These are phyloP conservation scores for Prunella vulgaris DNA, from an alignment of 257 asterid genomes.

Conservation along the genomic window DNA sequence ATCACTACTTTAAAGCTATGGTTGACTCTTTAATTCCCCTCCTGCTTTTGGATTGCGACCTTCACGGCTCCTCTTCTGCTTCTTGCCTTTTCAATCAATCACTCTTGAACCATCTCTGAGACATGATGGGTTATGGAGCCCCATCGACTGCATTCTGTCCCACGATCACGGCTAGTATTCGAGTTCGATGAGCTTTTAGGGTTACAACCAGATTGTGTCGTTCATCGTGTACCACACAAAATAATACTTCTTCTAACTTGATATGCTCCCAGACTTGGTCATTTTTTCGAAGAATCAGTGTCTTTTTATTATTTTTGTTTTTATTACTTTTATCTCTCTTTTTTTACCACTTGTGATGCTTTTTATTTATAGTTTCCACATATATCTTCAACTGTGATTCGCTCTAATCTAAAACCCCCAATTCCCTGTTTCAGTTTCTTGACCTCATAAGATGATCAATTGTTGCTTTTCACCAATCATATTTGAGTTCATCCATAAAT, in stretches of 20 bases:
- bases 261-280: too few relatives aligned
- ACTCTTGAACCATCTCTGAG: conserved; percentile 1
- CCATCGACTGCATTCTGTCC: too few relatives aligned
- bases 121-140: too few relatives aligned
- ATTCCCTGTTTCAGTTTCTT: conserved; percentile 20
- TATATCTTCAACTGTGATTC: conserved; percentile 26
- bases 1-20: conserved; percentile 29
- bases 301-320: too few relatives aligned
- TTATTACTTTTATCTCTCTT: not conserved
- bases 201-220: too few relatives aligned
- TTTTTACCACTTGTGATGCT: conserved; percentile 2
- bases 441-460: conserved; percentile 18
- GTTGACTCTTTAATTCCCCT: conserved; percentile 56
- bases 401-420: conserved; percentile 19
- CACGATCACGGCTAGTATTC: too few relatives aligned
- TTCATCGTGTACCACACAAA: too few relatives aligned
- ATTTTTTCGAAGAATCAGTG: too few relatives aligned
- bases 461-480: not conserved
- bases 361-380: conserved; percentile 17
- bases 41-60: conserved; percentile 49
- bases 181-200: too few relatives aligned
- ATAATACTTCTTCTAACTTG: too few relatives aligned
- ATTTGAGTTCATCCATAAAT: not conserved
- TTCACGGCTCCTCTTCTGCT: conserved; percentile 52
- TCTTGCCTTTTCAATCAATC: conserved; percentile 56